These are phyloP conservation scores for Metschnikowia hibisci DNA, from an alignment of 805 yeast species.

Conservation along the genomic window DNA sequence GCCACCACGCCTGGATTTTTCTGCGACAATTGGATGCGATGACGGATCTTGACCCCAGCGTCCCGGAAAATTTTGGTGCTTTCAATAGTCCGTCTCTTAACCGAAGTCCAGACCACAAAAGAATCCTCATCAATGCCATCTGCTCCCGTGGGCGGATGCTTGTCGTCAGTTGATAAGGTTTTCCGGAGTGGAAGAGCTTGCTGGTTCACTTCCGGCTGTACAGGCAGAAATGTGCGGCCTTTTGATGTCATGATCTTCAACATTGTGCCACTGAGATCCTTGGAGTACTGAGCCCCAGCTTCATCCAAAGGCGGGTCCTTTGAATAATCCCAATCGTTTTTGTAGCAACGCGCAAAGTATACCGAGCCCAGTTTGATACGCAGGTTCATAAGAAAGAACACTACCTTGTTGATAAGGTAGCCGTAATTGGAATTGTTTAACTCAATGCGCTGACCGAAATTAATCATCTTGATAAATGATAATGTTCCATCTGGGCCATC, in stretches of 20 bases:
- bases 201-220: not conserved
- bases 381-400: conserved; percentile 87
- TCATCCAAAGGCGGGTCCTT: conserved; percentile 79
- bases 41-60: conserved; percentile 60
- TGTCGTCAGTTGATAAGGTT: conserved; percentile 32
- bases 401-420: conserved; percentile 84
- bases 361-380: conserved; percentile 84
- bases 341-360: conserved; percentile 83
- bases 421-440: conserved; percentile 82
- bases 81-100: conserved; percentile 76
- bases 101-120: conserved; percentile 93
- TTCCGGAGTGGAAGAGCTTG: conserved; percentile 8
- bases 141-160: conserved; percentile 44
- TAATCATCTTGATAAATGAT: conserved; percentile 79
- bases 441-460: conserved; percentile 82
- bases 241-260: conserved; percentile 31
- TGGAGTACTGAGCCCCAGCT: conserved; percentile 68
- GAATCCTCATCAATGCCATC: conserved; percentile 60
- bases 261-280: conserved; percentile 57
- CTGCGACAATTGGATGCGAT: conserved; percentile 80
- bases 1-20: conserved; percentile 87
- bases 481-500: conserved; percentile 39
- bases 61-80: conserved; percentile 68
- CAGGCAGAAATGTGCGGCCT: conserved; percentile 23
- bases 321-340: conserved; percentile 53